Base-by-base conservation (phyloP, 441 rosid genomes). In the Sinapis alba region DNA sequence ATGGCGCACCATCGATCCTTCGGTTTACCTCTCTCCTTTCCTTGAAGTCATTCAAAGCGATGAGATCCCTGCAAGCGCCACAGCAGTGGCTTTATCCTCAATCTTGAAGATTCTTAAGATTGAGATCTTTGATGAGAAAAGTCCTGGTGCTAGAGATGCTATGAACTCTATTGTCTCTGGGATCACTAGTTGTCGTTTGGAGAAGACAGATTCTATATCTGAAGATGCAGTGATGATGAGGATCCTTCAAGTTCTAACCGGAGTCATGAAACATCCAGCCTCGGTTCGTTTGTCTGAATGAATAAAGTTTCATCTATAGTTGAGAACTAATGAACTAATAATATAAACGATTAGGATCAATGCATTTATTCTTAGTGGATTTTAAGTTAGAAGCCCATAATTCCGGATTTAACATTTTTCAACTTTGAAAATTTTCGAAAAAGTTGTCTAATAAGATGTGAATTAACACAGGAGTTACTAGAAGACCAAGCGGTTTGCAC, bases 181-280 rank as follows among this genome's bases (percentile, higher is more conserved):
- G 24, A 85, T 91, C 27, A 87, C 96, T 3, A 85, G 89, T 56
- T 92, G 98, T 65, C 90, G 89, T 20, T 75, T 92, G 5, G 99
- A 93, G 75, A 86, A 85, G 73, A 90, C 96, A 0, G 88, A 92
- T 63, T 73, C 75, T 0, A 68, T 58, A 2, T 85, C 88, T 0
- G 98, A 94, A 76, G 97, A 89, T 23, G 94, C 90, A 0, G 90
- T 91, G 13, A 87, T 87, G 90, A 90, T 90, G 94, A 83, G 88
- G 85, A 87, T 92, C 68, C 83, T 94, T 9, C 96, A 86, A 82
- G 94, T 91, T 71, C 69, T 92, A 32, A 75, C 78, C 0, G 85
- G 73, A 34, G 85, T 83, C 62, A 88, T 94, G 89, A 88, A 70
- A 70, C 98, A 92, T 73, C 83, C 79, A 0, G 86, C 96, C 19